Evolutionary conservation across 2,329 filamentous ascomycete genomes (phyloP).

Genomic region (Fusarium anguioides): DNA sequence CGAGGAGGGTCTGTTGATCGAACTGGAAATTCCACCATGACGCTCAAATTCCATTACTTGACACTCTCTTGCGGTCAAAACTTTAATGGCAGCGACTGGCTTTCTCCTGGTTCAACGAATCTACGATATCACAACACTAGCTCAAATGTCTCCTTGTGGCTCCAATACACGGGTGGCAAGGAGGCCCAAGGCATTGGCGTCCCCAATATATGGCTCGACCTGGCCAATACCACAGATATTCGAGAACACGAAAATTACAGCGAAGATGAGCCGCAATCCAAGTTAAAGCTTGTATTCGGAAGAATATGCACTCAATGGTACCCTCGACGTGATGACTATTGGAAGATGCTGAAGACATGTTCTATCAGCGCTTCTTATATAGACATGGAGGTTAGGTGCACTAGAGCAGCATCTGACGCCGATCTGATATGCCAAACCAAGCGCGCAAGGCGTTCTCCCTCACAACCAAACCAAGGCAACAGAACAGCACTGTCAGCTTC

Average conservation of each 20-base stretch:
- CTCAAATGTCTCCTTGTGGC: neutral
- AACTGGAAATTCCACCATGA: slow-evolving; percentile 7
- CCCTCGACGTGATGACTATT: too few species aligned
- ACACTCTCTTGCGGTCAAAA: neutral
- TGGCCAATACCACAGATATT: neutral
- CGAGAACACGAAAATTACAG: neutral
- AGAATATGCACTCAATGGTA: neutral
- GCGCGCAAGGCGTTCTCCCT: neutral
- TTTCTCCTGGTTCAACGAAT: neutral
- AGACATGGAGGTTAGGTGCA: neutral
- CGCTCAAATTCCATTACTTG: neutral
- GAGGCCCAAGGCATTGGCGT: neutral
- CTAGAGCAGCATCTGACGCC: neutral
- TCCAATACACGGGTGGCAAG: neutral
- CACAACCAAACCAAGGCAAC: neutral
- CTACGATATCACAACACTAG: neutral
- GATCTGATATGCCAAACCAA: neutral
- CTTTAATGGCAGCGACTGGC: neutral
- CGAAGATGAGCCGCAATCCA: neutral
- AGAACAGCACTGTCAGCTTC: neutral
- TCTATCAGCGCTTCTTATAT: neutral
- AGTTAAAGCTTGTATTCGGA: neutral
- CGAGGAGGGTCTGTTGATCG: neutral
- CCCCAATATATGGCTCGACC: neutral
- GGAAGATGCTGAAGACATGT: neutral